Percentiles rank a stretch among this genome's conserved stretches.
phyloP scores from a whole-genome alignment of 441 rosid genomes.

The Gossypium schwendimanii region DNA sequence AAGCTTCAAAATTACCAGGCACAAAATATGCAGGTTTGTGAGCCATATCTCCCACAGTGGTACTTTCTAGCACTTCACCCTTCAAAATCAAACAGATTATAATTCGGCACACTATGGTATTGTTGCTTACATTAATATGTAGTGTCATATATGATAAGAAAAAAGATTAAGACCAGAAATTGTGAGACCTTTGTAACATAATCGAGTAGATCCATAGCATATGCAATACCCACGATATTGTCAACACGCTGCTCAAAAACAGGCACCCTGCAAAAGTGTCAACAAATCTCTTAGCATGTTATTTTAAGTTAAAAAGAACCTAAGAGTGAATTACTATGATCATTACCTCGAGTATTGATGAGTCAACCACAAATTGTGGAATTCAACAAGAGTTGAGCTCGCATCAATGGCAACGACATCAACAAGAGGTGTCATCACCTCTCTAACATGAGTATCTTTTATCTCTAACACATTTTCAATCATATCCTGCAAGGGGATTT shows the following conservation, averaged over 20 bases:
- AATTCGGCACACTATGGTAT: slow-evolving; percentile 41
- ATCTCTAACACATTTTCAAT: slow-evolving; percentile 98
- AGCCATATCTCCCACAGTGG: slow-evolving; percentile 87
- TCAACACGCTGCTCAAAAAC: slow-evolving; percentile 99
- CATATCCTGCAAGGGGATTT: slow-evolving; percentile 68
- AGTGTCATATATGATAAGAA: slow-evolving; percentile 14
- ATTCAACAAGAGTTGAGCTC: slow-evolving; percentile 72
- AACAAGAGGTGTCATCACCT: slow-evolving; percentile 99
- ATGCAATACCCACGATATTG: slow-evolving; percentile 93
- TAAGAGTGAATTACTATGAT: neutral
- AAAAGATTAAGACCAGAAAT: slow-evolving; percentile 13
- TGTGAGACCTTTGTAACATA: slow-evolving; percentile 78
- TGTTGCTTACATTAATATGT: slow-evolving; percentile 26
- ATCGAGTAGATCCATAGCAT: slow-evolving; percentile 97
- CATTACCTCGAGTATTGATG: slow-evolving; percentile 94
- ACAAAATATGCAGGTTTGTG: slow-evolving; percentile 97
- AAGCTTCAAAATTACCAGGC: slow-evolving; percentile 55
- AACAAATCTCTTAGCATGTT: slow-evolving; percentile 22
- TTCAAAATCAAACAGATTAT: slow-evolving; percentile 63
- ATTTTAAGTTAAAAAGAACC: slow-evolving; percentile 1
- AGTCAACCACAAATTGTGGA: slow-evolving; percentile 88
- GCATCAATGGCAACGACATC: slow-evolving; percentile 97
- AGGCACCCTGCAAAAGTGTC: slow-evolving; percentile 67
- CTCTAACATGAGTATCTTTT: slow-evolving; percentile 94
- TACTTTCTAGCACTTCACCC: slow-evolving; percentile 86